Evolutionary conservation across 306 rosid species (phyloP).

Genomic region (Erythrophleum fordii): DNA sequence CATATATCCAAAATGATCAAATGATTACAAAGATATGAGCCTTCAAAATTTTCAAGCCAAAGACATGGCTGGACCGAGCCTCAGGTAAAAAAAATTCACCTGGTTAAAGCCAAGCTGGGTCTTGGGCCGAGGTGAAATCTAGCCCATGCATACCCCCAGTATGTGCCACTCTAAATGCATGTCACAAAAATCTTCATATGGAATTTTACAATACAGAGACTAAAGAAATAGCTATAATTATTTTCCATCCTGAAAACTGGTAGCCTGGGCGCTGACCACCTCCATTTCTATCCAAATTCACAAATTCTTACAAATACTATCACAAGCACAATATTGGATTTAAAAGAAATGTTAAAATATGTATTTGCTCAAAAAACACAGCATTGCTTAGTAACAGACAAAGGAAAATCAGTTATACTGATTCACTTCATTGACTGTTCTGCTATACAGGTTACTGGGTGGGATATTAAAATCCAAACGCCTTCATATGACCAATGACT

Average conservation of each 20-base stretch:
- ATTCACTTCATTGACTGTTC: background rate
- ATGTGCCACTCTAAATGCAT: background rate
- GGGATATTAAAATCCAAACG: background rate
- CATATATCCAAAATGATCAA: too few relatives aligned
- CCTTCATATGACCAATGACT: background rate
- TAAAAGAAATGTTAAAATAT: background rate
- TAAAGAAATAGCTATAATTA: background rate
- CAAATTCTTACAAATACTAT: background rate
- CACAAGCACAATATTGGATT: background rate
- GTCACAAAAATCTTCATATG: background rate
- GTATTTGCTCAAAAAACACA: background rate
- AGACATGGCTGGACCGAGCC: too few relatives aligned
- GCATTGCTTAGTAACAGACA: background rate
- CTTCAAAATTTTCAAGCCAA: too few relatives aligned
- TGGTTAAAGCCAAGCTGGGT: too few relatives aligned
- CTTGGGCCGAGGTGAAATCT: too few relatives aligned
- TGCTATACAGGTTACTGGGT: background rate
- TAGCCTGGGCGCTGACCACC: background rate
- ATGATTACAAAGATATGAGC: too few relatives aligned
- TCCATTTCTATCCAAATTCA: background rate
- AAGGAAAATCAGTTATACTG: background rate
- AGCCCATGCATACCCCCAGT: too few relatives aligned
- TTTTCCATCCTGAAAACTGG: background rate
- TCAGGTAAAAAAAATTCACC: too few relatives aligned
- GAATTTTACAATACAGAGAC: background rate